Percentiles rank a stretch among this genome's conserved stretches.
These are phyloP conservation scores for Phytophthora uliginosa DNA, from an alignment of 352 stramenopile genomes.

Conservation along the genomic window DNA sequence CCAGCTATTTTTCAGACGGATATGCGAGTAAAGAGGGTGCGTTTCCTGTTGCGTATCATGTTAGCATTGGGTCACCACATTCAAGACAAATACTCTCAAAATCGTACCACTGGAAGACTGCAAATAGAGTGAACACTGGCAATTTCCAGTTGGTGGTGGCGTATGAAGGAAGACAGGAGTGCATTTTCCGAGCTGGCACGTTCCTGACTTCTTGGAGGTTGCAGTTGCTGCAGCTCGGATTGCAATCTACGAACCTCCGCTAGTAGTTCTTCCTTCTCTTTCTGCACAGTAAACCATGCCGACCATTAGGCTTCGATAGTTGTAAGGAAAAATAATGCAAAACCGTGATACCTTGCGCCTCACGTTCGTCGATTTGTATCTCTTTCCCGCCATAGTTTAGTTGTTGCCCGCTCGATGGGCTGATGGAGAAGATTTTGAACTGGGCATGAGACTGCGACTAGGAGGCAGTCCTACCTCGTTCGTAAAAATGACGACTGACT, in stretches of 20 bases:
- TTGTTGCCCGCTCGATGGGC: neutral
- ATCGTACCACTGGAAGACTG: constrained; percentile 3
- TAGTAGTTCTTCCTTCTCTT: constrained; percentile 10
- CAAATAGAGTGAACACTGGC: constrained; percentile 9
- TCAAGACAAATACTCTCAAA: neutral
- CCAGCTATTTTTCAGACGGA: constrained; percentile 28
- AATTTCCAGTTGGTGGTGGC: constrained; percentile 6
- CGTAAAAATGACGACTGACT: too few species aligned
- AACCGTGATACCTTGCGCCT: neutral
- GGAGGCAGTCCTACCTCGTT: too few species aligned
- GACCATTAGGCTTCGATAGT: neutral
- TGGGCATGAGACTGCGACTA: neutral
- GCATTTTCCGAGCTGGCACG: neutral
- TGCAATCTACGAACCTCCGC: constrained; percentile 7
- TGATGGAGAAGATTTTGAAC: neutral
- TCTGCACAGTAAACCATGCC: neutral
- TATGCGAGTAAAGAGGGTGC: constrained; percentile 14
- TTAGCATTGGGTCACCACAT: neutral
- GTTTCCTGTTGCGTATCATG: constrained; percentile 3
- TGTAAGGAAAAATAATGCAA: neutral
- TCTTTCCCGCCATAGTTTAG: neutral
- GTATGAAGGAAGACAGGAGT: neutral
- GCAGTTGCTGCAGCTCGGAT: constrained; percentile 8
- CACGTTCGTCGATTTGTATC: neutral
- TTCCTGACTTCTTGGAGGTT: neutral